phyloP scores from a whole-genome alignment of 768 basidiomycete species.

The Amanita jacksonii region DNA sequence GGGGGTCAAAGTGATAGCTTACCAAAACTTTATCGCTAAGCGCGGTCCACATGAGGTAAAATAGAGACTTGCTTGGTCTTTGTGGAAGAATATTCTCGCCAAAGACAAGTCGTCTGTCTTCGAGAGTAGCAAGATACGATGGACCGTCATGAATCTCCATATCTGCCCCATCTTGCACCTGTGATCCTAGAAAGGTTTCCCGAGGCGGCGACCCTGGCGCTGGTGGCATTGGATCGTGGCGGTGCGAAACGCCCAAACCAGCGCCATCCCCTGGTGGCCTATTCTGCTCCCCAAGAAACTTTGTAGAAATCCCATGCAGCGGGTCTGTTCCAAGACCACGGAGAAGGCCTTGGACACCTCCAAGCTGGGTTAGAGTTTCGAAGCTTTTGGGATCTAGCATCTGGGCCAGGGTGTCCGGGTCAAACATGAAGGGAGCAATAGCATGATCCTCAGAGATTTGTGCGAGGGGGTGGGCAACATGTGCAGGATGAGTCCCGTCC shows the following conservation, averaged over 20 bases:
- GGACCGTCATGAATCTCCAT: slow-evolving; percentile 12
- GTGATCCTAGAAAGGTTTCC: slow-evolving; percentile 31
- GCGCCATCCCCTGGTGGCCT: slow-evolving; percentile 9
- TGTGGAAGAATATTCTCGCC: slow-evolving; percentile 69
- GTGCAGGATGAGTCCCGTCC: slow-evolving; percentile 15
- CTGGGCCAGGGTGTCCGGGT: slow-evolving; percentile 68
- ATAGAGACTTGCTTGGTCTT: slow-evolving; percentile 57
- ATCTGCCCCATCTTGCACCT: slow-evolving; percentile 16
- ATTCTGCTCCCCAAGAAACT: slow-evolving; percentile 18
- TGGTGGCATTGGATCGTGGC: slow-evolving; percentile 17
- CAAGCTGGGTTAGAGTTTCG: slow-evolving; percentile 52
- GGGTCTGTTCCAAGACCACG: slow-evolving; percentile 64
- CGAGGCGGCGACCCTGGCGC: slow-evolving; percentile 18
- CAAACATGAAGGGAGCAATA: slow-evolving; percentile 62
- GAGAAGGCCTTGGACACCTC: slow-evolving; percentile 61
- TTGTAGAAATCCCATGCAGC: slow-evolving; percentile 35
- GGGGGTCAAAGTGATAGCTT: slow-evolving; percentile 20
- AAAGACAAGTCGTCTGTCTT: slow-evolving; percentile 58
- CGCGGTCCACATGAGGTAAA: slow-evolving; percentile 77
- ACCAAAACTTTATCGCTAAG: slow-evolving; percentile 88
- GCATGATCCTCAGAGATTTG: slow-evolving; percentile 26
- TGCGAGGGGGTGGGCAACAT: slow-evolving; percentile 23
- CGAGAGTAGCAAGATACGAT: slow-evolving; percentile 37
- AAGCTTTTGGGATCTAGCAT: slow-evolving; percentile 87
- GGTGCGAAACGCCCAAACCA: slow-evolving; percentile 8